Percentiles rank a stretch among this genome's conserved stretches.
phyloP scores from a whole-genome alignment of 2,329 filamentous ascomycete genomes.

The Aureobasidium sp. region DNA sequence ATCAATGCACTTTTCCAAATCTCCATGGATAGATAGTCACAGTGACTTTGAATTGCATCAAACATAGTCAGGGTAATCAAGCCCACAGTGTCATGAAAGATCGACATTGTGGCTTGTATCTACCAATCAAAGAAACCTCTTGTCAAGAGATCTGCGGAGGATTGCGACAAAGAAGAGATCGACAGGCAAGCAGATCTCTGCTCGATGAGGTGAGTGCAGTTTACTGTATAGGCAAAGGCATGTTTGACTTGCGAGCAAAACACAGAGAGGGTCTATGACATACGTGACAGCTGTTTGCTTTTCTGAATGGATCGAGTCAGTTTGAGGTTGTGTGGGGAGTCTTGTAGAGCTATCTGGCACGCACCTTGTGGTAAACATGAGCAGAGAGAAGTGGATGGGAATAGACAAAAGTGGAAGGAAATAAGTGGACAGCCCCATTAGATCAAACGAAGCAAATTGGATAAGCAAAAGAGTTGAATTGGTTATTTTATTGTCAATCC shows the following conservation, averaged over 20 bases:
- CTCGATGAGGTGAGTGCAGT: neutral
- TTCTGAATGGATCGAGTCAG: neutral
- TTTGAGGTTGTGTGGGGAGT: neutral
- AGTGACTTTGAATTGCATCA: too few relatives aligned
- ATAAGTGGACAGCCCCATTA: neutral
- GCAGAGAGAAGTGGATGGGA: neutral
- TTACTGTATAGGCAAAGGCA: slow-evolving; percentile 1
- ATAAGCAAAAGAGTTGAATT: neutral
- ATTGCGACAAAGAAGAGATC: neutral
- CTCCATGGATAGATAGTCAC: too few relatives aligned
- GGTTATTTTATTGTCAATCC: neutral
- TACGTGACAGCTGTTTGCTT: neutral
- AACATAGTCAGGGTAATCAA: too few relatives aligned
- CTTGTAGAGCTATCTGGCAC: neutral
- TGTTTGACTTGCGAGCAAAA: too few relatives aligned
- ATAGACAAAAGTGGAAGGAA: neutral
- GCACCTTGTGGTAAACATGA: neutral
- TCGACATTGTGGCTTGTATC: too few relatives aligned
- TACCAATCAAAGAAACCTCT: too few relatives aligned
- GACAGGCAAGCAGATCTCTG: too few relatives aligned
- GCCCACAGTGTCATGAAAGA: too few relatives aligned
- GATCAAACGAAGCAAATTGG: neutral
- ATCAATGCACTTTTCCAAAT: too few relatives aligned
- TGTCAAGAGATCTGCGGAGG: neutral
- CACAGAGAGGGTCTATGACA: too few relatives aligned